These are phyloP conservation scores for Coemansia sp. DNA, from an alignment of 192 early-diverging fungal species.

Conservation along the genomic window DNA sequence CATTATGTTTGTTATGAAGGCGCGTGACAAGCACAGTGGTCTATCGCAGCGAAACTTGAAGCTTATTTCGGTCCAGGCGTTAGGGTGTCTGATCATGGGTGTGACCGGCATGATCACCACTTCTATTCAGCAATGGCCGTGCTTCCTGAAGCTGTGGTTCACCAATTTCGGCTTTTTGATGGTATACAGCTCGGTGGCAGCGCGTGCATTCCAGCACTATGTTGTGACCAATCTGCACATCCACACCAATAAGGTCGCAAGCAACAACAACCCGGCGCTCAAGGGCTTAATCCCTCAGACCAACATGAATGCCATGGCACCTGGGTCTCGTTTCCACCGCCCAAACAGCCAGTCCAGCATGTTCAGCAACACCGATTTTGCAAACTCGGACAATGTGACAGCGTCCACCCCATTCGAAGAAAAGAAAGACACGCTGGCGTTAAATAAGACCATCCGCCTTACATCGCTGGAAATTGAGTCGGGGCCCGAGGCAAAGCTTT, in stretches of 20 bases:
- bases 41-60: constrained; percentile 26
- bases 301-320: constrained; percentile 14
- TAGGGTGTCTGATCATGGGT: constrained; percentile 26
- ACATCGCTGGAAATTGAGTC: constrained; percentile 1
- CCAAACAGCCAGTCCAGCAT: constrained; percentile 36
- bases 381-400: background rate
- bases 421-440: constrained; percentile 16
- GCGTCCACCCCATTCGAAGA: constrained; percentile 3
- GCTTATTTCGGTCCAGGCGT: constrained; percentile 21
- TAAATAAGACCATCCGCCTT: constrained; percentile 10
- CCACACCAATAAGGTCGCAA: constrained; percentile 33
- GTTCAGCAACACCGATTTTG: constrained; percentile 36
- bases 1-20: constrained; percentile 35
- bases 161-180: constrained; percentile 24
- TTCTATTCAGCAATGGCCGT: constrained; percentile 31
- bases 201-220: constrained; percentile 33
- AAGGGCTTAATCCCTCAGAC: constrained; percentile 22
- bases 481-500: constrained; percentile 19
- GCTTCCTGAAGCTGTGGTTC: constrained; percentile 45
- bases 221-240: constrained; percentile 40
- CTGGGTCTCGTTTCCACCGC: constrained; percentile 3
- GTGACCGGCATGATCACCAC: constrained; percentile 28
- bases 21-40: constrained; percentile 48
- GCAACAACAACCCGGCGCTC: constrained; percentile 24
- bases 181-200: constrained; percentile 25